phyloP scores from a whole-genome alignment of 176 grass and related monocot genomes.

The Oryza meyeriana region DNA sequence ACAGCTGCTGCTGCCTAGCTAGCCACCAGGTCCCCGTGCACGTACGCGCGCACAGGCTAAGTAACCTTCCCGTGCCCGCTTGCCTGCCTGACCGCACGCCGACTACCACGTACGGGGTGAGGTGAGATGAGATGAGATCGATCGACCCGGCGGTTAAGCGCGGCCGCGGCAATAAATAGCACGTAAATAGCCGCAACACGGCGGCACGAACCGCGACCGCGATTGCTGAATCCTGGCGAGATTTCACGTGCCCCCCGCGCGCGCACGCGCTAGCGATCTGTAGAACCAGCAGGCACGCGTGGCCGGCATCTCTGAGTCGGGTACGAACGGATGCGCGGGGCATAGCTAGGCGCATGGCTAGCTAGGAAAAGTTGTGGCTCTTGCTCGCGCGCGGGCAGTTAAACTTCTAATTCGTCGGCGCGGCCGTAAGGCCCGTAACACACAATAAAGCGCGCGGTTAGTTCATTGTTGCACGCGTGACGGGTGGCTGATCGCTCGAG shows the following conservation, averaged over 20 bases:
- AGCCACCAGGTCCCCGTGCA: neutral
- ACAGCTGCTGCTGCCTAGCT: neutral
- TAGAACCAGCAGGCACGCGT: neutral
- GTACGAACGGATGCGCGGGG: neutral
- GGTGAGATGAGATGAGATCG: neutral
- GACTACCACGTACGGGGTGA: neutral
- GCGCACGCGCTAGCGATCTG: neutral
- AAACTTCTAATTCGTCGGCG: conserved; percentile 39
- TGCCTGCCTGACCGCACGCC: neutral
- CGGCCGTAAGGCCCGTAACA: conserved; percentile 13
- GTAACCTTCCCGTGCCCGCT: neutral
- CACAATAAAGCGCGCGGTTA: conserved; percentile 3
- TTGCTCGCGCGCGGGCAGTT: neutral
- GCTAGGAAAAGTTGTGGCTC: too few relatives aligned
- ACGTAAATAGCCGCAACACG: conserved; percentile 2
- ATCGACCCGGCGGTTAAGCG: neutral
- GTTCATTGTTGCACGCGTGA: neutral
- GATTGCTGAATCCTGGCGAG: neutral
- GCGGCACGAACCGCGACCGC: neutral
- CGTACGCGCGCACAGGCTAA: neutral
- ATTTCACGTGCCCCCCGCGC: conserved; percentile 5
- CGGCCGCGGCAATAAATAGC: neutral
- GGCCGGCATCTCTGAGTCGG: neutral
- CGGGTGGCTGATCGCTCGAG: neutral
- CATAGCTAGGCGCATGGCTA: neutral